These are phyloP conservation scores for Suillus sp. DNA, from an alignment of 768 basidiomycete species.

Conservation along the genomic window DNA sequence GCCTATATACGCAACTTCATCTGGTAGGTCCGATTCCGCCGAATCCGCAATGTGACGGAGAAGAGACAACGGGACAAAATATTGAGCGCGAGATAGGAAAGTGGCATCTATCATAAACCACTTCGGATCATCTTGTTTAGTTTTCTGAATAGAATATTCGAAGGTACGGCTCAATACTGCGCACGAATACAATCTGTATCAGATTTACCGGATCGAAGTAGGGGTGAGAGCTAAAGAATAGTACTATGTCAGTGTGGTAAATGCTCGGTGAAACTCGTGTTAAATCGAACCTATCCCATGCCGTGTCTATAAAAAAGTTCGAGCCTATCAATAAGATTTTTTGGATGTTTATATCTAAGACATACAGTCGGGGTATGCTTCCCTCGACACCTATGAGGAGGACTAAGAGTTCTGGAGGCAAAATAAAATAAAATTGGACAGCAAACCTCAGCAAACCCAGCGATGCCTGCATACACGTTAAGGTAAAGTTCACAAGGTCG, in stretches of 20 bases:
- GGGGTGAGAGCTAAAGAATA: slow-evolving; percentile 59
- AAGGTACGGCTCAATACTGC: slow-evolving; percentile 3
- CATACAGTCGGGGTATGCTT: slow-evolving; percentile 91
- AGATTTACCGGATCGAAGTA: slow-evolving; percentile 71
- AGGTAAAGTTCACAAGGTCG: not conserved
- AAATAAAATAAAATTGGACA: slow-evolving; percentile 5
- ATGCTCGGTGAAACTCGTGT: slow-evolving; percentile 15
- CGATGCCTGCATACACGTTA: slow-evolving; percentile 54
- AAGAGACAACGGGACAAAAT: slow-evolving; percentile 80
- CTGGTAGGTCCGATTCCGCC: slow-evolving; percentile 41
- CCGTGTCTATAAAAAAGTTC: slow-evolving; percentile 60
- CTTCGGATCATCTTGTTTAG: slow-evolving; percentile 69
- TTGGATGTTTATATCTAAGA: slow-evolving; percentile 15
- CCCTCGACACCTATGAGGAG: slow-evolving; percentile 61
- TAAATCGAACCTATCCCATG: slow-evolving; percentile 77
- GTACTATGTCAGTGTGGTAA: slow-evolving; percentile 14
- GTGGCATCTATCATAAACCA: slow-evolving; percentile 93
- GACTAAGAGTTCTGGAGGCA: slow-evolving; percentile 12
- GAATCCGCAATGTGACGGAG: slow-evolving; percentile 62
- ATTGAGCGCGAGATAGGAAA: slow-evolving; percentile 60
- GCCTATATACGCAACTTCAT: slow-evolving; percentile 67
- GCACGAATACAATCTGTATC: slow-evolving; percentile 1
- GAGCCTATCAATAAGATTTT: slow-evolving; percentile 14
- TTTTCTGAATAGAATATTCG: slow-evolving; percentile 55
- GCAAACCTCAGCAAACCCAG: slow-evolving; percentile 78